Evolutionary conservation across 345 rosid genomes (phyloP).

Genomic region (Gossypium mustelinum): DNA sequence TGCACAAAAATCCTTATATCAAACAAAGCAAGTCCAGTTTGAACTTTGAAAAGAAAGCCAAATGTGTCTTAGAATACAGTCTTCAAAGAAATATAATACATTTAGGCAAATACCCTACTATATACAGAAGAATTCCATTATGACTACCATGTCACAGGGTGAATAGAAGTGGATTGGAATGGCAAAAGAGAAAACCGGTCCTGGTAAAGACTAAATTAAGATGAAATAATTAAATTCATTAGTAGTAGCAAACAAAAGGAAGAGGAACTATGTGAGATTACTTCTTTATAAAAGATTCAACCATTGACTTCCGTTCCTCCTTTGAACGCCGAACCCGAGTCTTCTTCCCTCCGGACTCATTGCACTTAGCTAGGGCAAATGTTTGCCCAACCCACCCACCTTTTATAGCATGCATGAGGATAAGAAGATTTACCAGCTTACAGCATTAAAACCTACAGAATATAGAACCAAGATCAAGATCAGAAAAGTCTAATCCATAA

Average conservation of each 20-base stretch:
- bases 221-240: conserved; percentile 3
- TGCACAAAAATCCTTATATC: neutral
- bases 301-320: conserved; percentile 86
- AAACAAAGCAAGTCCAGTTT: neutral
- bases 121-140: neutral
- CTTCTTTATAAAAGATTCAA: conserved; percentile 80
- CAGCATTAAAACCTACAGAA: conserved; percentile 10
- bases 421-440: conserved; percentile 14
- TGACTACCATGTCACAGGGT: neutral
- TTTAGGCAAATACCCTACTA: neutral
- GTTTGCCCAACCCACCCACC: conserved; percentile 27
- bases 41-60: neutral
- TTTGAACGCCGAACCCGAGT: conserved; percentile 84
- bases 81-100: neutral
- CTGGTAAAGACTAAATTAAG: neutral
- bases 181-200: neutral
- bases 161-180: neutral
- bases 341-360: conserved; percentile 67
- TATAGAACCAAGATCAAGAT: conserved; percentile 2
- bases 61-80: neutral
- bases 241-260: conserved; percentile 11
- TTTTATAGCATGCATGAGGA: conserved; percentile 18
- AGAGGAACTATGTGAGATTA: conserved; percentile 26
- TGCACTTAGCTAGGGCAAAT: conserved; percentile 69
- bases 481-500: neutral